These are phyloP conservation scores for Anthostomella pinea DNA, from an alignment of 2,329 filamentous ascomycete genomes.

Conservation along the genomic window DNA sequence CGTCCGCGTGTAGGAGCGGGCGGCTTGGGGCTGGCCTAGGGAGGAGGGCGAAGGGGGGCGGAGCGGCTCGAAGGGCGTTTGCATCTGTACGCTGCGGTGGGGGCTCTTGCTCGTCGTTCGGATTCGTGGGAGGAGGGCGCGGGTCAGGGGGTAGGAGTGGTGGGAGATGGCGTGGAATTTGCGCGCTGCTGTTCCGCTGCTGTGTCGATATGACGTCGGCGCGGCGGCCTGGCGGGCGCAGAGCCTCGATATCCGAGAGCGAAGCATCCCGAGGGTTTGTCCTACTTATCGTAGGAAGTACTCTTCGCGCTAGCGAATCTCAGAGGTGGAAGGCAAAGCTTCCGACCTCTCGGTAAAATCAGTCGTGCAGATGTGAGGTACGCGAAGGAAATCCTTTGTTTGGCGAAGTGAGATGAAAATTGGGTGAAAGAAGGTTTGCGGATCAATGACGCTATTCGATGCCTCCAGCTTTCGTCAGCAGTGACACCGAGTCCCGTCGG, in stretches of 20 bases:
- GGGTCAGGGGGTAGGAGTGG: conserved; percentile 1
- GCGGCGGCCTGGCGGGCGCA: conserved; percentile 9
- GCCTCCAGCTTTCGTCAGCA: too few relatives aligned
- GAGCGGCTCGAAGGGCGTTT: conserved; percentile 59
- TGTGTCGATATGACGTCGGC: conserved; percentile 5
- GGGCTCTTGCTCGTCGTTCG: conserved; percentile 6
- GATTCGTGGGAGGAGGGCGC: conserved; percentile 12
- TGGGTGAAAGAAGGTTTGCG: too few relatives aligned
- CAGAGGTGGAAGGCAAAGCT: conserved; percentile 14
- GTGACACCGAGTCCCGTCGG: too few relatives aligned
- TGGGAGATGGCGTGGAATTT: not conserved
- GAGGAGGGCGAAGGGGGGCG: conserved; percentile 75
- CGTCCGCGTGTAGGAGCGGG: conserved; percentile 68
- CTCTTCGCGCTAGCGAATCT: conserved; percentile 3
- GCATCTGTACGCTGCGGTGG: conserved; percentile 26
- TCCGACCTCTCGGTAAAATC: conserved; percentile 8
- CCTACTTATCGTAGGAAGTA: too few relatives aligned
- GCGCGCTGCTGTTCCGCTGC: not conserved
- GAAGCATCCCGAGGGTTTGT: conserved; percentile 19
- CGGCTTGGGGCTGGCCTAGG: conserved; percentile 67
- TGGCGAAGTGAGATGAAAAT: not conserved
- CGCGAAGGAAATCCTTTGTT: conserved; percentile 1
- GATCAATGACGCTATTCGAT: conserved; percentile 10
- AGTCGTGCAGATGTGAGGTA: not conserved
- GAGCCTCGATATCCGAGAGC: conserved; percentile 14